Conservation (phyloP, 768 basidiomycete species). For the Phallus indusiatus region DNA sequence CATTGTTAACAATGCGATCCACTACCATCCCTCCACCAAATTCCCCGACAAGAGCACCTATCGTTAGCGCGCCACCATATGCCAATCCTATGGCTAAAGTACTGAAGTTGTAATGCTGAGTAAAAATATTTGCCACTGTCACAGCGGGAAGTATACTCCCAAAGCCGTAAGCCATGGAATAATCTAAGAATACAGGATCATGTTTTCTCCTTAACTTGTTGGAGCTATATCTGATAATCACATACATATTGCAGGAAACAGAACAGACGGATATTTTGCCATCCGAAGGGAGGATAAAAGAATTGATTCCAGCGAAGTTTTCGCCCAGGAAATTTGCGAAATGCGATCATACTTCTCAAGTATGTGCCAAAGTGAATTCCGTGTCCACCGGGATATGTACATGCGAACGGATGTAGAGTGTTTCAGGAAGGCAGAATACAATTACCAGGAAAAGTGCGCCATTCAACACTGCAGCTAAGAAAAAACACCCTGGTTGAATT, state of each 20-base stretch:
- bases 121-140: slow-evolving; percentile 29
- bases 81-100: slow-evolving; percentile 14
- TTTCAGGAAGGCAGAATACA: slow-evolving; percentile 33
- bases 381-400: slow-evolving; percentile 8
- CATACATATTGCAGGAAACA: slow-evolving; percentile 29
- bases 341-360: slow-evolving; percentile 15
- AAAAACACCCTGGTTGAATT: slow-evolving; percentile 31
- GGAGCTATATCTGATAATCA: slow-evolving; percentile 6
- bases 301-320: slow-evolving; percentile 19
- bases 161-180: slow-evolving; percentile 28
- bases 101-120: slow-evolving; percentile 29
- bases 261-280: slow-evolving; percentile 32
- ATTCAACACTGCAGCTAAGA: slow-evolving; percentile 34
- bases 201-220: background rate
- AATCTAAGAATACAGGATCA: slow-evolving; percentile 12
- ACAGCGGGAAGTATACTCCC: slow-evolving; percentile 32
- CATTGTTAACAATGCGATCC: slow-evolving; percentile 1
- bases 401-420: slow-evolving; percentile 26
- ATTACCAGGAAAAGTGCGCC: slow-evolving; percentile 28
- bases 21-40: slow-evolving; percentile 4
- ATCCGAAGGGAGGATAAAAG: slow-evolving; percentile 27
- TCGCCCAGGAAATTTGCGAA: slow-evolving; percentile 24
- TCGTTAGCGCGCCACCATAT: background rate
- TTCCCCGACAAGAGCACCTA: slow-evolving; percentile 4
- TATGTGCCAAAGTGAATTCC: slow-evolving; percentile 9